phyloP scores from a whole-genome alignment of 805 yeast genomes.

The Candida boidinii region DNA sequence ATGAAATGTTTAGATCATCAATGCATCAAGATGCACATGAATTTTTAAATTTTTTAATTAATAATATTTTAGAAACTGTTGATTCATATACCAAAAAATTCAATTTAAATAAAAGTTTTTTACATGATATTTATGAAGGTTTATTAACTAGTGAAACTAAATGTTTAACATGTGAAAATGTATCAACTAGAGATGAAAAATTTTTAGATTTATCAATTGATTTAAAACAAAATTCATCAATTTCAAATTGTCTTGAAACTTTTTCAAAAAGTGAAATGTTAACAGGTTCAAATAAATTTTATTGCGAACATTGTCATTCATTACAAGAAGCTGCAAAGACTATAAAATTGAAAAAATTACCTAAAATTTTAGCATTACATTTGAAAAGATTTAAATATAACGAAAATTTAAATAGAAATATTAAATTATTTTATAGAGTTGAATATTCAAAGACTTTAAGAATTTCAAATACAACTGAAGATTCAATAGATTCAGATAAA shows the following conservation, averaged over 20 bases:
- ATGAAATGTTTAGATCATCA: slow-evolving; percentile 75
- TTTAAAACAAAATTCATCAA: slow-evolving; percentile 62
- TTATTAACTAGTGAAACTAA: slow-evolving; percentile 77
- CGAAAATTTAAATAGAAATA: slow-evolving; percentile 71
- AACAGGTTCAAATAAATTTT: slow-evolving; percentile 81
- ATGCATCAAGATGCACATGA: slow-evolving; percentile 99
- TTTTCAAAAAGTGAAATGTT: slow-evolving; percentile 83
- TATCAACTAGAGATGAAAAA: slow-evolving; percentile 73
- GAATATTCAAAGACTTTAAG: slow-evolving; percentile 69
- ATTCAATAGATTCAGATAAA: slow-evolving; percentile 40
- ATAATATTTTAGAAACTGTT: slow-evolving; percentile 51
- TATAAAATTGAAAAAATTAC: slow-evolving; percentile 69
- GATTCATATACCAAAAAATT: slow-evolving; percentile 20
- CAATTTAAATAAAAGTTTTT: slow-evolving; percentile 9
- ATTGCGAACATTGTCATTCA: slow-evolving; percentile 84
- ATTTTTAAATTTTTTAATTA: slow-evolving; percentile 78
- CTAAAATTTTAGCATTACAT: slow-evolving; percentile 74
- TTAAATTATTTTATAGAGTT: slow-evolving; percentile 80
- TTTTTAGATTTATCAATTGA: slow-evolving; percentile 85
- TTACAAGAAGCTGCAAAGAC: slow-evolving; percentile 91
- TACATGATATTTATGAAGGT: slow-evolving; percentile 78
- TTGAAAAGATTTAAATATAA: slow-evolving; percentile 88
- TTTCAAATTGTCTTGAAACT: slow-evolving; percentile 70
- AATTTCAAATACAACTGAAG: slow-evolving; percentile 60
- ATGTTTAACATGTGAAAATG: slow-evolving; percentile 82